Percentiles rank a stretch among this genome's conserved stretches.
phyloP scores from a whole-genome alignment of 805 yeast species.

The Myxozyma neotropica region DNA sequence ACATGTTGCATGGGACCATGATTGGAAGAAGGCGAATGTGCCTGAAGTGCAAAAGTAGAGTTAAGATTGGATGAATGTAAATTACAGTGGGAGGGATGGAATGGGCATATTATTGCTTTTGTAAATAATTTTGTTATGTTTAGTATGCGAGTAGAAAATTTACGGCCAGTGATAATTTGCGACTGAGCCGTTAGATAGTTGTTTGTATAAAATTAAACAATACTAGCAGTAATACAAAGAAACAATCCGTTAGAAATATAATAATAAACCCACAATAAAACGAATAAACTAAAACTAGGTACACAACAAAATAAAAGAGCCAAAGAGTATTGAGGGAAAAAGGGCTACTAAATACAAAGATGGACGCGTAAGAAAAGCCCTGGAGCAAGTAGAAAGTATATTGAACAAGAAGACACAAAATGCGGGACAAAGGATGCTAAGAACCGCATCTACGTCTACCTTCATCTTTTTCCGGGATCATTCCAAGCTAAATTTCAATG shows the following conservation, averaged over 20 bases:
- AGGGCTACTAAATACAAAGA: neutral
- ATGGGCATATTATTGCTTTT: neutral
- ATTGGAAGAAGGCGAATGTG: conserved; percentile 39
- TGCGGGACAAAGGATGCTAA: neutral
- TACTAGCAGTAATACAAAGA: conserved; percentile 3
- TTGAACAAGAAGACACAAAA: neutral
- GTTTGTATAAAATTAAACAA: neutral
- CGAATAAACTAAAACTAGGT: neutral
- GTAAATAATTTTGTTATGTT: too few species aligned
- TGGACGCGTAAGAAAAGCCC: neutral
- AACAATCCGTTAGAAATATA: conserved; percentile 2
- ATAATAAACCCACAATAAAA: conserved; percentile 11
- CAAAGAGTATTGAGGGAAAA: neutral
- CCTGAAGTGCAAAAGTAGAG: neutral
- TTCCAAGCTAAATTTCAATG: neutral
- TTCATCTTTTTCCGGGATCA: conserved; percentile 8
- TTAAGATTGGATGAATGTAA: neutral
- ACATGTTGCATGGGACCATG: conserved; percentile 71
- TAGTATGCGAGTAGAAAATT: neutral
- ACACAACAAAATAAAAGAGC: neutral
- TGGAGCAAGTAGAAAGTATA: neutral
- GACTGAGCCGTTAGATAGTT: neutral
- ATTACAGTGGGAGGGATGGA: neutral
- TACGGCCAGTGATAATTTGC: neutral
- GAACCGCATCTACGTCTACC: neutral